Percentiles rank a stretch among this genome's conserved stretches.
Evolutionary conservation across 177 flowering plant genomes (phyloP).

Genomic region (Vitis hybrid): DNA sequence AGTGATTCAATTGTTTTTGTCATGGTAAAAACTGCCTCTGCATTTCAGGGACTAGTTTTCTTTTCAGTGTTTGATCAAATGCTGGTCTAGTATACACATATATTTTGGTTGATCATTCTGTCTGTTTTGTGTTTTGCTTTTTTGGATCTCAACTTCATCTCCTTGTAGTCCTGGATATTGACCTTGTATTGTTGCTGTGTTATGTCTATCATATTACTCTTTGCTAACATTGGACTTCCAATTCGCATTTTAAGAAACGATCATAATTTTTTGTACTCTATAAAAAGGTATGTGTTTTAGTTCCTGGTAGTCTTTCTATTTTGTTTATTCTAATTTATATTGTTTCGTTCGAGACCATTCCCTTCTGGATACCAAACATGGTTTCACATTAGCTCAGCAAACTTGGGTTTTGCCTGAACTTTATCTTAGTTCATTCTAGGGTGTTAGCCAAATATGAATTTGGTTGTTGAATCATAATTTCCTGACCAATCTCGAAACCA

Average conservation of each 20-base stretch:
- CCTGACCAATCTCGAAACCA: too few species aligned
- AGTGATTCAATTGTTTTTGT: constrained; percentile 23
- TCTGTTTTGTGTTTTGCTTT: background rate
- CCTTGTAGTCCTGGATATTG: background rate
- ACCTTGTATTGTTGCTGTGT: background rate
- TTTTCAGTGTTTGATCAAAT: background rate
- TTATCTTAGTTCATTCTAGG: too few species aligned
- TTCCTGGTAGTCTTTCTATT: too few species aligned
- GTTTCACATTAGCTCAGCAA: too few species aligned
- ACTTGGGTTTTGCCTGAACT: too few species aligned
- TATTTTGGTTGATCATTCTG: background rate
- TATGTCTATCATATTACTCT: background rate
- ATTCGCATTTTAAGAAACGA: background rate
- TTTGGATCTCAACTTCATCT: background rate
- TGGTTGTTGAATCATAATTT: too few species aligned
- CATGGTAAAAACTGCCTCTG: constrained; percentile 1
- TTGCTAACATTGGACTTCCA: background rate
- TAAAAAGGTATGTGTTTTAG: background rate
- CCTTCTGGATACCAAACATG: too few species aligned
- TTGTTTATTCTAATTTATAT: too few species aligned
- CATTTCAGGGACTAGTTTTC: background rate
- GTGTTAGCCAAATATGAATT: too few species aligned
- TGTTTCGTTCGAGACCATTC: too few species aligned
- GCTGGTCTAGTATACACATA: constrained; percentile 1
- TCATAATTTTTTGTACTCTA: background rate